These are phyloP conservation scores for Galerina sulciceps DNA, from an alignment of 768 basidiomycete genomes.

Conservation along the genomic window DNA sequence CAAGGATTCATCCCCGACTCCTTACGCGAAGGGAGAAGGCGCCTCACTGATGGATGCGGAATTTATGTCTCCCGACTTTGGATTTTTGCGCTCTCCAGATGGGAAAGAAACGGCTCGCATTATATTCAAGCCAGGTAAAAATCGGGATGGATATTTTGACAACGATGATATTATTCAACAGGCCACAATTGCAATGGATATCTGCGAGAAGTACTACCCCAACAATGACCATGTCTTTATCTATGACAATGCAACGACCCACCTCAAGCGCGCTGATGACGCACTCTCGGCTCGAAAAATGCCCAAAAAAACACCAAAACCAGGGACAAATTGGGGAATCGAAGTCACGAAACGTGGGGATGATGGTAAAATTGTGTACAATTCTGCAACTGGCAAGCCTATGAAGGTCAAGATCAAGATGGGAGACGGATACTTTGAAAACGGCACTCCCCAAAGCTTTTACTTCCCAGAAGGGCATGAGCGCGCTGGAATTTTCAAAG, in stretches of 20 bases:
- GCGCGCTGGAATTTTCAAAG: slow-evolving; percentile 37
- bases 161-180: slow-evolving; percentile 36
- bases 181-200: slow-evolving; percentile 20
- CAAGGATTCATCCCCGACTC: slow-evolving; percentile 25
- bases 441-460: slow-evolving; percentile 30
- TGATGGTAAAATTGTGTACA: slow-evolving; percentile 26
- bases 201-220: slow-evolving; percentile 26
- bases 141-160: slow-evolving; percentile 32
- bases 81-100: slow-evolving; percentile 19
- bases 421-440: slow-evolving; percentile 21
- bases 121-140: slow-evolving; percentile 29
- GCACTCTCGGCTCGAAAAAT: slow-evolving; percentile 37
- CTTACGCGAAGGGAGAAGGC: slow-evolving; percentile 41
- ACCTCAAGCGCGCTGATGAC: slow-evolving; percentile 32
- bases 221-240: slow-evolving; percentile 31
- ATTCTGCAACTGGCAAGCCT: slow-evolving; percentile 25
- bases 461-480: slow-evolving; percentile 33
- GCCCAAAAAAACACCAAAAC: slow-evolving; percentile 30
- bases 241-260: slow-evolving; percentile 37
- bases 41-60: slow-evolving; percentile 42
- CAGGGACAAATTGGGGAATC: slow-evolving; percentile 23
- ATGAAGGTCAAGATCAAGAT: slow-evolving; percentile 34
- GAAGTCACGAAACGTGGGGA: slow-evolving; percentile 14
- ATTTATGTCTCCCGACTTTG: slow-evolving; percentile 37
- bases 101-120: slow-evolving; percentile 16